Evolutionary conservation across 768 basidiomycete species (phyloP).

Genomic region (Panus rudis): DNA sequence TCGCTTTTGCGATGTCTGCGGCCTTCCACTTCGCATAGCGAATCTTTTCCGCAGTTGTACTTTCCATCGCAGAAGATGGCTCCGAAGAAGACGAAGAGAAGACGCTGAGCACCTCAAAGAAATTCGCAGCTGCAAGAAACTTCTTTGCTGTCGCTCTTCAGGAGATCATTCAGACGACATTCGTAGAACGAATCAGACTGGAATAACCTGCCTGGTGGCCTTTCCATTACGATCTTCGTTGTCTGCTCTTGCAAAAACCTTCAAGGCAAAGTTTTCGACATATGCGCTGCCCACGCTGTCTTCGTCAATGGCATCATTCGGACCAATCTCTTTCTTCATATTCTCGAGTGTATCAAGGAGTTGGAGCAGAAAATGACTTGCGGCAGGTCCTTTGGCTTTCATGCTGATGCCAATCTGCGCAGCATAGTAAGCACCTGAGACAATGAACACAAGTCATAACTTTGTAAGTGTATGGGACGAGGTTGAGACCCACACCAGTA

Average conservation of each 20-base stretch:
- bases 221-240: constrained; percentile 80
- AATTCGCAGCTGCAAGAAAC: constrained; percentile 91
- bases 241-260: constrained; percentile 84
- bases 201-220: constrained; percentile 56
- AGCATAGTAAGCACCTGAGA: constrained; percentile 80
- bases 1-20: constrained; percentile 87
- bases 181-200: not conserved
- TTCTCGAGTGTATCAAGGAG: constrained; percentile 75
- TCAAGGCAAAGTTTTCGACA: constrained; percentile 91
- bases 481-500: constrained; percentile 80
- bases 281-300: constrained; percentile 82
- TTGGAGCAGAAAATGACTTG: constrained; percentile 61
- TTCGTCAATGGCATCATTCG: constrained; percentile 74
- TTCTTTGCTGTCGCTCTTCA: constrained; percentile 83
- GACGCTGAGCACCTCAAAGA: constrained; percentile 80
- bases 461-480: not conserved
- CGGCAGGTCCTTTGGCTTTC: constrained; percentile 56
- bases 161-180: not conserved
- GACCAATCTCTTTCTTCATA: constrained; percentile 69
- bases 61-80: constrained; percentile 22
- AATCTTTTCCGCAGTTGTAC: constrained; percentile 74
- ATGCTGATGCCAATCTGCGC: constrained; percentile 79
- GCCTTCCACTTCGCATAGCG: constrained; percentile 98
- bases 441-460: constrained; percentile 3
- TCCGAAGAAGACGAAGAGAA: constrained; percentile 34